These are phyloP conservation scores for Taphrina deformans DNA, from an alignment of 1,139 yeast species.

Conservation along the genomic window DNA sequence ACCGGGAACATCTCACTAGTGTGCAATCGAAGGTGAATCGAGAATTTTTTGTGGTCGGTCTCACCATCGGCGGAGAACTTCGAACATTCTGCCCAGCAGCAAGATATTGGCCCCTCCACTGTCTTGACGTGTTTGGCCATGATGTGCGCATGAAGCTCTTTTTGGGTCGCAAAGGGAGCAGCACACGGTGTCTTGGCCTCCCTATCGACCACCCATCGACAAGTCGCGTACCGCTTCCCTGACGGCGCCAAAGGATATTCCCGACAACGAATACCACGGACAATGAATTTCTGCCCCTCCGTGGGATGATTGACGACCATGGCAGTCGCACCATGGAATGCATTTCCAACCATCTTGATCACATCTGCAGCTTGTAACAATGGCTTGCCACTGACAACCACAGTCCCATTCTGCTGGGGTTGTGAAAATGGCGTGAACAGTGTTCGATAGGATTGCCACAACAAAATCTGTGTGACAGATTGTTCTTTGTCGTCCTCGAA, in stretches of 20 bases:
- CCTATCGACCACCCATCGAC: conserved; percentile 38
- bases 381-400: conserved; percentile 50
- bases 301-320: conserved; percentile 70
- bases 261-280: conserved; percentile 82
- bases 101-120: conserved; percentile 17
- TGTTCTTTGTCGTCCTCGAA: conserved; percentile 75
- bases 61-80: conserved; percentile 37
- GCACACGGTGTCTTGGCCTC: conserved; percentile 28
- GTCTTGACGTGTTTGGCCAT: conserved; percentile 38
- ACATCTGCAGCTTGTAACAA: conserved; percentile 94
- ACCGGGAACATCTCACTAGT: conserved; percentile 12
- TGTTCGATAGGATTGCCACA: conserved; percentile 93
- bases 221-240: conserved; percentile 39
- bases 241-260: conserved; percentile 51
- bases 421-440: conserved; percentile 64
- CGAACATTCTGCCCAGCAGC: conserved; percentile 38
- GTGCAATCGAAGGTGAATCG: conserved; percentile 40
- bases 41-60: conserved; percentile 35
- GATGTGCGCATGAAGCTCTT: conserved; percentile 39
- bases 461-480: conserved; percentile 90
- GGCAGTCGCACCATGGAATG: conserved; percentile 89
- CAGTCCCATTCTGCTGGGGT: conserved; percentile 40
- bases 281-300: conserved; percentile 73
- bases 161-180: conserved; percentile 36
- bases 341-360: conserved; percentile 87